Evolutionary conservation across 257 asterid genomes (phyloP).

Genomic region (Agastache rugosa): DNA sequence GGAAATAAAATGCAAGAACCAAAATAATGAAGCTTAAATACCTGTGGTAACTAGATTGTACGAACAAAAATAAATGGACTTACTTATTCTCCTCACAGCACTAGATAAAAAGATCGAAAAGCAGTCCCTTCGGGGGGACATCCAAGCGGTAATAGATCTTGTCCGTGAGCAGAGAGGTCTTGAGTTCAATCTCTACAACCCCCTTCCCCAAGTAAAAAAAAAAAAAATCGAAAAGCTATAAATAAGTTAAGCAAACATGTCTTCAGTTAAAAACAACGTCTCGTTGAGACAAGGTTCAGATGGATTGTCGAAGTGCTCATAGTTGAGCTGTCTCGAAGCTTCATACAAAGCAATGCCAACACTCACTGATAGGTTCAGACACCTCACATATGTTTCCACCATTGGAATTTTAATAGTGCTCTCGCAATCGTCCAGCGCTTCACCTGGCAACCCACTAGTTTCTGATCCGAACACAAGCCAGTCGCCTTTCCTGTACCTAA

Average conservation of each 20-base stretch:
- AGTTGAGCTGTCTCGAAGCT: conserved; percentile 90
- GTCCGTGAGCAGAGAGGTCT: no score
- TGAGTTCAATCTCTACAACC: no score
- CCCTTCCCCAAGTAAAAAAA: no score
- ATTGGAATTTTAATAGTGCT: conserved; percentile 86
- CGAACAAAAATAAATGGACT: background rate
- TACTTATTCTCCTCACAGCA: background rate
- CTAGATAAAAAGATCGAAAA: background rate
- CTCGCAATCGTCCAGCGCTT: conserved; percentile 85
- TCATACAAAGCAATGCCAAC: conserved; percentile 91
- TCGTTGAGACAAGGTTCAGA: conserved; percentile 54
- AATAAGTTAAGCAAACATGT: conserved; percentile 63
- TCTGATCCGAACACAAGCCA: conserved; percentile 98
- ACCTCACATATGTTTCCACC: conserved; percentile 93
- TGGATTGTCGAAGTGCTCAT: conserved; percentile 66
- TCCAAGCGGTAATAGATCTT: no score
- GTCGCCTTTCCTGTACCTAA: conserved; percentile 76
- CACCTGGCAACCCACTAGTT: conserved; percentile 83
- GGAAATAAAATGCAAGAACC: background rate
- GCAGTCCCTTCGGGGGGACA: no score
- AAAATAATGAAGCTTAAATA: background rate
- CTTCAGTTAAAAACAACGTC: conserved; percentile 64
- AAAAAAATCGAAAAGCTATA: background rate
- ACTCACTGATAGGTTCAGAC: conserved; percentile 90
- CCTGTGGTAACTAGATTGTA: background rate